phyloP scores from a whole-genome alignment of 441 rosid species.

The Jatropha multifida region DNA sequence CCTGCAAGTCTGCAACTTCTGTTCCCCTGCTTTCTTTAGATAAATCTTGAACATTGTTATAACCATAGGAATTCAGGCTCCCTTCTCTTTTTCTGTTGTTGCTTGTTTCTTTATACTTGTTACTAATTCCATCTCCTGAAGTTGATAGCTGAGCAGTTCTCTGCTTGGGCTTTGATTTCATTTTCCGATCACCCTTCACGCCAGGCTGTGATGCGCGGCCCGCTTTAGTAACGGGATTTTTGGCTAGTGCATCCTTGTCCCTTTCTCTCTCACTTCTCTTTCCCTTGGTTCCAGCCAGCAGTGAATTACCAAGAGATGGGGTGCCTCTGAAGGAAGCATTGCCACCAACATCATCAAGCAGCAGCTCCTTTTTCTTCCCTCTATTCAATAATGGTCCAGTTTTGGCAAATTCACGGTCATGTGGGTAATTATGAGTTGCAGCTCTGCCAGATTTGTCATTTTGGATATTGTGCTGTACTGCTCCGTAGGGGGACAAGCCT shows the following conservation, averaged over 20 bases:
- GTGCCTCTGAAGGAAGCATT: conserved; percentile 40
- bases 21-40: conserved; percentile 30
- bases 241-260: conserved; percentile 32
- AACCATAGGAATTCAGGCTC: conserved; percentile 21
- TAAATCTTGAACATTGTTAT: conserved; percentile 16
- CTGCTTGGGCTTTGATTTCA: conserved; percentile 59
- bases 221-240: conserved; percentile 31
- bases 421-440: conserved; percentile 18
- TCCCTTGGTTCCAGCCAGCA: conserved; percentile 49
- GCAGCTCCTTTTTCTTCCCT: conserved; percentile 54
- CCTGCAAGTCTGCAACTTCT: conserved; percentile 34
- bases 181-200: conserved; percentile 49
- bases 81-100: conserved; percentile 34
- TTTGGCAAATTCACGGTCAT: conserved; percentile 38
- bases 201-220: conserved; percentile 34
- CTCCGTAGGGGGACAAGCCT: conserved; percentile 31
- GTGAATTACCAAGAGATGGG: conserved; percentile 34
- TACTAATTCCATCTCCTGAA: conserved; percentile 36
- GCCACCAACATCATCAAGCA: conserved; percentile 53
- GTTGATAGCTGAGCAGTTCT: conserved; percentile 45
- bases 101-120: conserved; percentile 28
- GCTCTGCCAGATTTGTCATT: conserved; percentile 28
- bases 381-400: conserved; percentile 41
- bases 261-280: conserved; percentile 65
- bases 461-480: conserved; percentile 25